These are phyloP conservation scores for Daldinia eschscholtzii DNA, from an alignment of 2,329 filamentous ascomycete species.

Conservation along the genomic window DNA sequence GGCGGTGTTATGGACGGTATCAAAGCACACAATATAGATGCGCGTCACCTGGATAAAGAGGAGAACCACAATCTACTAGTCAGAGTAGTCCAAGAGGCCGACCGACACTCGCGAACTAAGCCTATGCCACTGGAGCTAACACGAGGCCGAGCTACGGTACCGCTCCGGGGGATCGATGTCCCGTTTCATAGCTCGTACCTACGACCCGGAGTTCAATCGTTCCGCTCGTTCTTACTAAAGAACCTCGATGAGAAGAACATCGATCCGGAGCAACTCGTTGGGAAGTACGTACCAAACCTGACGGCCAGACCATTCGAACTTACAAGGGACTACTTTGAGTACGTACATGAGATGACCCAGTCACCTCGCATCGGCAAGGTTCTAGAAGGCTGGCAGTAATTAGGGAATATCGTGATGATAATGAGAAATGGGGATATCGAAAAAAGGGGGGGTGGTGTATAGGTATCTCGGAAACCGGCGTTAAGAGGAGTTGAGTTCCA, in stretches of 20 bases:
- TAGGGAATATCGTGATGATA: constrained; percentile 18
- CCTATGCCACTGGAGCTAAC: constrained; percentile 38
- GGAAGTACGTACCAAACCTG: constrained; percentile 54
- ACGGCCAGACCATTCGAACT: constrained; percentile 52
- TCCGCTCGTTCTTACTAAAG: constrained; percentile 48
- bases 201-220: constrained; percentile 47
- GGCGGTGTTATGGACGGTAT: constrained; percentile 79
- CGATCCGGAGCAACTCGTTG: constrained; percentile 48
- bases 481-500: constrained; percentile 26
- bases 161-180: constrained; percentile 51
- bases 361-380: constrained; percentile 42
- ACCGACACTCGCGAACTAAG: constrained; percentile 31
- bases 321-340: constrained; percentile 47
- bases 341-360: constrained; percentile 41
- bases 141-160: constrained; percentile 50
- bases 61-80: constrained; percentile 25
- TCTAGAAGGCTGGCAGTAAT: constrained; percentile 41
- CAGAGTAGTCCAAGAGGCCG: constrained; percentile 21
- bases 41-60: constrained; percentile 45
- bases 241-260: constrained; percentile 47
- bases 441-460: constrained; percentile 13
- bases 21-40: constrained; percentile 55
- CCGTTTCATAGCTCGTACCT: constrained; percentile 52
- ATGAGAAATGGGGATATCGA: constrained; percentile 4
- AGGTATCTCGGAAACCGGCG: constrained; percentile 25